Base-by-base conservation (phyloP, 208 protist species). In the Crithidia thermophila region DNA sequence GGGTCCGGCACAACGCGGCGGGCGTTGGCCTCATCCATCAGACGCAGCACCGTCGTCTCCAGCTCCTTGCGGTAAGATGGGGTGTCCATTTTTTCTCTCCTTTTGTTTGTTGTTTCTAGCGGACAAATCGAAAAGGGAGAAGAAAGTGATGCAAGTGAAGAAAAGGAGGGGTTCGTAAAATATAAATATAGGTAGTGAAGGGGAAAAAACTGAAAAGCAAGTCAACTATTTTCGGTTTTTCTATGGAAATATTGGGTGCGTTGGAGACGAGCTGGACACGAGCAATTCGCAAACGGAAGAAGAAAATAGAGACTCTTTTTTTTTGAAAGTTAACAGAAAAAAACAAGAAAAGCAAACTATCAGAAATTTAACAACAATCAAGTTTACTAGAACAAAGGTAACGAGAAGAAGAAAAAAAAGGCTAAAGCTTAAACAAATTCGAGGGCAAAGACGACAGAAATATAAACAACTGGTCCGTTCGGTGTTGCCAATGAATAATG, bases 11-110 rank as follows among this genome's bases (percentile, higher is more conserved):
- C 75, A 45, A 84, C 51, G 37, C 47, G 59, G 50, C 51, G 51
- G 11, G 73, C 70, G 50, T 78, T 87, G 33, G 76, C 63, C 27
- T 45, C 58, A 18, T 71, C 62, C 80, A 91, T 82, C 16, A 85
- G 42, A 43, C 71, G 75, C 21, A 72, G 47, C 14, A 86, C 65
- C 34, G 74, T 85, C 21, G 52, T 66, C 37, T 86, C 85, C 76
- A 88, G 83, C 27, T 39, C 64, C 23, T 37, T 65, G 49, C 62
- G 53, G 33, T 70, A 59, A 4, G 51, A 64, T 6, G 56, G 72
- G 16, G 33, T 68, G 42, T 61, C 58, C 57, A 59, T 77, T 30
- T 9, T 59, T 13, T 21, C 6, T 47, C 25, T 20, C 20, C 50
- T n/a, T 28, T 43, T 52, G 16, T 37, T 9, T 50, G 31, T 11